These are phyloP conservation scores for Chaetomiaceae sp. DNA, from an alignment of 2,329 filamentous ascomycete species.

Conservation along the genomic window DNA sequence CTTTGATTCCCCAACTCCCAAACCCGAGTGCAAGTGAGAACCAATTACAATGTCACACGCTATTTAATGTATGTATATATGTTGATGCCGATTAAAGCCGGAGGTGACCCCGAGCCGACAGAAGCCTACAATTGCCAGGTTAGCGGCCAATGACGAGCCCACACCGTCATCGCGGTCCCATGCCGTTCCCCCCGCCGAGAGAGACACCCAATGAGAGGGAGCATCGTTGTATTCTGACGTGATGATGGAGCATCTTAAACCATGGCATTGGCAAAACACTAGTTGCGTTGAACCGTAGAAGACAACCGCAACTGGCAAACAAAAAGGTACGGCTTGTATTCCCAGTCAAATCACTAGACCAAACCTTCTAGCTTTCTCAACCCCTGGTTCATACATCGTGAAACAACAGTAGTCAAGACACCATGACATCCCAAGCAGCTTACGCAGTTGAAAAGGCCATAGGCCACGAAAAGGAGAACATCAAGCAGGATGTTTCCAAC, in stretches of 20 bases:
- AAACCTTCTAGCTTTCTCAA: too few species aligned
- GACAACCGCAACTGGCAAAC: not conserved
- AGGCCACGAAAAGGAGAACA: conserved; percentile 62
- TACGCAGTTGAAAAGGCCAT: conserved; percentile 61
- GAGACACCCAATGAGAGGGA: not conserved
- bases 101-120: too few species aligned
- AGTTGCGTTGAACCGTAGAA: not conserved
- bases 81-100: too few species aligned
- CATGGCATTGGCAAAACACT: not conserved
- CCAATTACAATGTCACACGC: too few species aligned
- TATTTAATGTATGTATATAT: too few species aligned
- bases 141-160: not conserved
- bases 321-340: not conserved
- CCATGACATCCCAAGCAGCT: conserved; percentile 63
- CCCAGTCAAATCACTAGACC: too few species aligned
- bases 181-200: not conserved
- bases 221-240: not conserved
- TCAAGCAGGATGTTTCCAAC: conserved; percentile 66
- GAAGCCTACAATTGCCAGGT: too few species aligned
- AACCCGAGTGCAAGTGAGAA: too few species aligned
- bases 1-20: too few species aligned
- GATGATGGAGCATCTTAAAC: not conserved
- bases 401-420: conserved; percentile 21
- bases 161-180: not conserved
- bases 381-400: not conserved